phyloP scores from a whole-genome alignment of 345 rosid genomes.

The Ceriops zippeliana region DNA sequence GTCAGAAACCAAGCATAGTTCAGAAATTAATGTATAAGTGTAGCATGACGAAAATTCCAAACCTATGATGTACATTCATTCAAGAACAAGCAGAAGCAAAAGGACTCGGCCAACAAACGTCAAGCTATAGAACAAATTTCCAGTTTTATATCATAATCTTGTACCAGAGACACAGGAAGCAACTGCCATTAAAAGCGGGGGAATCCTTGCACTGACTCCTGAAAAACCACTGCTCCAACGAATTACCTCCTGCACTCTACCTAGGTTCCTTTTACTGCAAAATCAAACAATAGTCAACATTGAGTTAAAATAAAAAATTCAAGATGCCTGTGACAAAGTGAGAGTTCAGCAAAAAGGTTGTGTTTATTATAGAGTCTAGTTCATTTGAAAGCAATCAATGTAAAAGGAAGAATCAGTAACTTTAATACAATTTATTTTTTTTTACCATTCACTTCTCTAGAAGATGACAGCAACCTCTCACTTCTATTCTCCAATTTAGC shows the following conservation, averaged over 20 bases:
- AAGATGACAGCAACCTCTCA: constrained; percentile 47
- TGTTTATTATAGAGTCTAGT: too few species aligned
- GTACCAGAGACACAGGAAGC: constrained; percentile 14
- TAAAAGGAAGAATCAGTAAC: constrained; percentile 5
- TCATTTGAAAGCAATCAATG: neutral
- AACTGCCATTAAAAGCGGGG: constrained; percentile 9
- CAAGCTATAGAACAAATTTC: constrained; percentile 20
- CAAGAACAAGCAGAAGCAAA: constrained; percentile 33
- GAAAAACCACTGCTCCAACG: neutral
- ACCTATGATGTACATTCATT: constrained; percentile 53
- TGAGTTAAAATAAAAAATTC: too few species aligned
- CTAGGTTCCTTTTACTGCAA: constrained; percentile 55
- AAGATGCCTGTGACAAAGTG: too few species aligned
- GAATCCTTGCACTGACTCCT: constrained; percentile 14
- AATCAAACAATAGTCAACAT: constrained; percentile 8
- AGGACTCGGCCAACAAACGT: constrained; percentile 22
- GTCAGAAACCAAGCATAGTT: constrained; percentile 14
- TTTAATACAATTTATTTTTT: constrained; percentile 4
- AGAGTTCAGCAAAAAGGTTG: neutral
- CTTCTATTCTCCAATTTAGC: constrained; percentile 57
- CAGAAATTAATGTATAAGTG: constrained; percentile 11
- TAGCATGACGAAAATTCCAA: constrained; percentile 23
- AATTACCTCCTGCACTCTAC: constrained; percentile 60
- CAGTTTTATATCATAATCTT: constrained; percentile 30
- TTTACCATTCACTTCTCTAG: constrained; percentile 64